Base-by-base conservation (phyloP, 73 alveolate species). In the Loxodes magnus region DNA sequence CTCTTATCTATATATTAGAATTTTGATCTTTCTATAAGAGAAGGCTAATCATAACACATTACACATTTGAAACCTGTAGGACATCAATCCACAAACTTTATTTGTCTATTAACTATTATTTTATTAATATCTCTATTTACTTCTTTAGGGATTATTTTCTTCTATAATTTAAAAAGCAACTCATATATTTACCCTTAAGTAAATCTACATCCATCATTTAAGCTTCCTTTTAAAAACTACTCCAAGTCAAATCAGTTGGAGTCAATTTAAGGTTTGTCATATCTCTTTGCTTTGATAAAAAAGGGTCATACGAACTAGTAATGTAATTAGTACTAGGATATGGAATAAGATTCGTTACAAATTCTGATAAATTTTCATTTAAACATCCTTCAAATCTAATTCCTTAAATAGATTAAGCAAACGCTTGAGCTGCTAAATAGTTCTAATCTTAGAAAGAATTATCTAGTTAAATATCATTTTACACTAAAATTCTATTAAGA, bases 31-130 rank as follows among this genome's bases (percentile, higher is more conserved):
- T 95, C 92, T 41, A 87, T 95, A 61, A 81, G 94, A 42, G 97
- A 72, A 43, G 96, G 96, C 43, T 96, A 96, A 70, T 88, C 92
- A 55, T 88, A 84, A 94, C 85, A 85, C 69, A 88, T 84, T 50
- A 96, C 96, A 63, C 88, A 80, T 85, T 92, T 88, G 95, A 92
- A 87, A 49, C 95, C 96, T 61, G 95, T 87, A 46, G 96, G 96
- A 92, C 96, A 74, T 97, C 97, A 87, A 65, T 91, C 97, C 74
- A 88, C 96, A 77, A 92, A 92, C 77, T 88, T 93, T 64, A 92
- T 88, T 75, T 95, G 73, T 56, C 93, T 81, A 87, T 88, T 84
- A 54, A 81, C 70, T 73, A 77, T 82, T 73, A 82, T 70, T 30
- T 82, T 67, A 7, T 74, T 76, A 24, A 74, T 57, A 6, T 86